A percentile compares a stretch with the other conserved stretches of the same genome.
Evolutionary conservation across 352 stramenopile species (phyloP).

Genomic region (Phytophthora tentaculata): DNA sequence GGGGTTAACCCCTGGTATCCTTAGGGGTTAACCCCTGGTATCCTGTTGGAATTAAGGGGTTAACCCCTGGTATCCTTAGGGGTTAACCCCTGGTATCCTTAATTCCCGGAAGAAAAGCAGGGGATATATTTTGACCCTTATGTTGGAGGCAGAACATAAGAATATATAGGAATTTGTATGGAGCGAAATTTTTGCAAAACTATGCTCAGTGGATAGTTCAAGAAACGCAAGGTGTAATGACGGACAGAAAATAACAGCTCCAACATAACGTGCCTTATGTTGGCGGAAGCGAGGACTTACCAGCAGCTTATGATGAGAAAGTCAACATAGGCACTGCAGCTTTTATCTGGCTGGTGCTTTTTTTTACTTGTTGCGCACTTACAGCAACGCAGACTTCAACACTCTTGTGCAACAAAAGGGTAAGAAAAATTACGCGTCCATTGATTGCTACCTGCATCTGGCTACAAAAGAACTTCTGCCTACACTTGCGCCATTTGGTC

Average conservation of each 20-base stretch:
- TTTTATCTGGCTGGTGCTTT: conserved; percentile 2
- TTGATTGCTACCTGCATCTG: too few species aligned
- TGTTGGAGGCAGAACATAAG: conserved; percentile 21
- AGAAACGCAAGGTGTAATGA: neutral
- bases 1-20: too few species aligned
- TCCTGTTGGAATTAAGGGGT: too few species aligned
- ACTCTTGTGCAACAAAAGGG: neutral
- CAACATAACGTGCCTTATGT: too few species aligned
- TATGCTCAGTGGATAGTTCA: too few species aligned
- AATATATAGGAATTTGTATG: conserved; percentile 25
- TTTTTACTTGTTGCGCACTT: conserved; percentile 15
- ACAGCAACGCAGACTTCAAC: neutral
- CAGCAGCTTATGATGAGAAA: too few species aligned
- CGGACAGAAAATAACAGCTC: conserved; percentile 6
- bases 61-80: too few species aligned
- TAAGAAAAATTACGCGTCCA: too few species aligned
- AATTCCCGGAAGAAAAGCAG: conserved; percentile 7
- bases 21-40: too few species aligned
- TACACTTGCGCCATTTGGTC: neutral
- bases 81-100: conserved; percentile 23
- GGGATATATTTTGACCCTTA: conserved; percentile 22
- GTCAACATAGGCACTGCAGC: neutral
- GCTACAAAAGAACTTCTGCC: too few species aligned
- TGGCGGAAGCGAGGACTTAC: too few species aligned
- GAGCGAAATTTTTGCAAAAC: neutral